These are phyloP conservation scores for Aspergillus aculeatus DNA, from an alignment of 2,329 filamentous ascomycete species.

Conservation along the genomic window DNA sequence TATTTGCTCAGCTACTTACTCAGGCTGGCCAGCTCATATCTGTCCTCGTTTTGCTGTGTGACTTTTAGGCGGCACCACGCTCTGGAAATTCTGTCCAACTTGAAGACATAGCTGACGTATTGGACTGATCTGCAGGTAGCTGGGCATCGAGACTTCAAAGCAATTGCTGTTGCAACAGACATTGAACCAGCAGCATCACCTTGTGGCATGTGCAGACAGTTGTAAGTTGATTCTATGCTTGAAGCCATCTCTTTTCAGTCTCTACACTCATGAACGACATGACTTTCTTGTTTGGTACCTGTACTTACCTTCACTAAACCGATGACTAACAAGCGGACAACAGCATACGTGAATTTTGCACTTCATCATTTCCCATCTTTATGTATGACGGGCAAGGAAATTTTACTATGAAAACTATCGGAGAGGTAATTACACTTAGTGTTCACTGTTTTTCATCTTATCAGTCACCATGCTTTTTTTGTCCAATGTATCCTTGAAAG, in stretches of 20 bases:
- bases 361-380: conserved; percentile 70
- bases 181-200: conserved; percentile 66
- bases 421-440: conserved; percentile 33
- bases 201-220: conserved; percentile 95
- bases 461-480: neutral
- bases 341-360: conserved; percentile 71
- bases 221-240: conserved; percentile 50
- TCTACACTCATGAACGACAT: neutral
- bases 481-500: neutral
- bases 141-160: conserved; percentile 62
- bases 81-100: neutral
- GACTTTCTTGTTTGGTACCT: neutral
- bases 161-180: conserved; percentile 83
- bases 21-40: neutral
- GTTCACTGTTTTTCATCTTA: too few species aligned
- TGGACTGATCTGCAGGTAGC: conserved; percentile 33
- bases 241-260: too few species aligned
- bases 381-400: conserved; percentile 87
- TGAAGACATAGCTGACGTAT: conserved; percentile 3
- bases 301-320: neutral
- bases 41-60: neutral
- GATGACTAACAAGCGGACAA: conserved; percentile 6
- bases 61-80: neutral
- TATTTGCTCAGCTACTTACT: too few species aligned
- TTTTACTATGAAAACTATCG: conserved; percentile 45